These are phyloP conservation scores for Tubosaeta sp. DNA, from an alignment of 768 basidiomycete genomes.

Conservation along the genomic window DNA sequence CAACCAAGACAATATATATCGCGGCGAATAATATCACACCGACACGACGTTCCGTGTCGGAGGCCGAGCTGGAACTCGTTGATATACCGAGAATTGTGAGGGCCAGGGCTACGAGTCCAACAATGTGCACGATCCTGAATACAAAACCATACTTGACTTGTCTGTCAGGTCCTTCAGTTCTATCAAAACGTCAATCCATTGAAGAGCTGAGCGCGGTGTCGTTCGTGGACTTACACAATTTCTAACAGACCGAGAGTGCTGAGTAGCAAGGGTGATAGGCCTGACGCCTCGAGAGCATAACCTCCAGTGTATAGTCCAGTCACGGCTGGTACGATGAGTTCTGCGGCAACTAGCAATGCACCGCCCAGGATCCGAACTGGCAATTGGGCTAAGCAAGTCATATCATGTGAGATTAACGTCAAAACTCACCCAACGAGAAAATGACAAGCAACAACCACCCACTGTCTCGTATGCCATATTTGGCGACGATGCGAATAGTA, in stretches of 20 bases:
- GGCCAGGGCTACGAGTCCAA: slow-evolving; percentile 25
- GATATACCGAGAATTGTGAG: slow-evolving; percentile 34
- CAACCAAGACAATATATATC: slow-evolving; percentile 42
- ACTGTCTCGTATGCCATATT: slow-evolving; percentile 55
- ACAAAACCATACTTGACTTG: slow-evolving; percentile 1
- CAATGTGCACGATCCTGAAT: slow-evolving; percentile 29
- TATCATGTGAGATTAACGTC: neutral
- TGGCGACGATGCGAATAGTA: slow-evolving; percentile 42
- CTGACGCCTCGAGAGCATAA: slow-evolving; percentile 39
- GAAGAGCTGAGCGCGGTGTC: neutral
- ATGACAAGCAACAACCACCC: slow-evolving; percentile 68
- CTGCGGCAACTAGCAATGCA: slow-evolving; percentile 52
- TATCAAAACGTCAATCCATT: slow-evolving; percentile 11
- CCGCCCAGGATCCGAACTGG: slow-evolving; percentile 58
- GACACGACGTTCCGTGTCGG: slow-evolving; percentile 28
- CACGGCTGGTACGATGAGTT: slow-evolving; percentile 38
- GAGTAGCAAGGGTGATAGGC: slow-evolving; percentile 37
- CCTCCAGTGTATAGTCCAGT: slow-evolving; percentile 48
- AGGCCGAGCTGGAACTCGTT: slow-evolving; percentile 11
- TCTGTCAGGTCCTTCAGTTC: slow-evolving; percentile 28
- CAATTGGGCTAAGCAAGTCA: slow-evolving; percentile 1
- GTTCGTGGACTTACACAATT: slow-evolving; percentile 29
- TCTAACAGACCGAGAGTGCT: slow-evolving; percentile 35
- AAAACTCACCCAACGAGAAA: slow-evolving; percentile 51
- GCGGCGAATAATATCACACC: slow-evolving; percentile 33